phyloP scores from a whole-genome alignment of 1,139 yeast species.

The Yamadazyma friedrichii region DNA sequence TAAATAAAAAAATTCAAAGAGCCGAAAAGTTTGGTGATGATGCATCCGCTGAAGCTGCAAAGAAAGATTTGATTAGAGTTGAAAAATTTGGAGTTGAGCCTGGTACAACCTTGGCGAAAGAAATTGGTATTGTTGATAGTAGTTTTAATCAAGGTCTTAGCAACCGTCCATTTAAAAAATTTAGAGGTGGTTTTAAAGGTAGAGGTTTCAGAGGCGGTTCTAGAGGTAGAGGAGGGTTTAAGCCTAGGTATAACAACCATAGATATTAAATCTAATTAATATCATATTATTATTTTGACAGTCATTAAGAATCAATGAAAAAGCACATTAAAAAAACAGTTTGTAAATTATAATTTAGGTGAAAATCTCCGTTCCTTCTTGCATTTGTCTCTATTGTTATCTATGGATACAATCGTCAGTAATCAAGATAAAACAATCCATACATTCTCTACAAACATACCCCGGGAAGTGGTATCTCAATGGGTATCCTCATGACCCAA shows the following conservation, averaged over 20 bases:
- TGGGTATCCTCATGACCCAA: neutral
- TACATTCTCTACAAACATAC: neutral
- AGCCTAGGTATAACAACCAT: slow-evolving; percentile 5
- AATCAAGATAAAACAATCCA: neutral
- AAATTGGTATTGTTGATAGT: slow-evolving; percentile 54
- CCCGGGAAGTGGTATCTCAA: too few species aligned
- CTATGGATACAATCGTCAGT: neutral
- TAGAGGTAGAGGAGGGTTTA: slow-evolving; percentile 2
- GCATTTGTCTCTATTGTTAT: too few species aligned
- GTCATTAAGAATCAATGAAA: neutral
- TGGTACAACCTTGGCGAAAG: slow-evolving; percentile 66
- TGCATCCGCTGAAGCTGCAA: slow-evolving; percentile 51
- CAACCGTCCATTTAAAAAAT: slow-evolving; percentile 17
- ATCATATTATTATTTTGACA: neutral
- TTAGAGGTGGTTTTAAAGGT: neutral
- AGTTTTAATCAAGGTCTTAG: slow-evolving; percentile 24
- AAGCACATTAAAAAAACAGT: slow-evolving; percentile 1
- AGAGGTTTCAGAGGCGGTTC: neutral
- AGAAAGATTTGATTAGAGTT: slow-evolving; percentile 63
- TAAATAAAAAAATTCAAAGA: slow-evolving; percentile 66
- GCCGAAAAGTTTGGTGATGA: slow-evolving; percentile 78
- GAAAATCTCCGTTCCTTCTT: too few species aligned
- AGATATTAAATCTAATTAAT: neutral
- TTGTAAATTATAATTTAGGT: slow-evolving; percentile 1
- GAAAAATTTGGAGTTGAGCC: slow-evolving; percentile 81